Evolutionary conservation across 2,329 filamentous ascomycete genomes (phyloP), one percentile per base, ranked within the genome.

Genomic region (Cercospora citrullina): DNA sequence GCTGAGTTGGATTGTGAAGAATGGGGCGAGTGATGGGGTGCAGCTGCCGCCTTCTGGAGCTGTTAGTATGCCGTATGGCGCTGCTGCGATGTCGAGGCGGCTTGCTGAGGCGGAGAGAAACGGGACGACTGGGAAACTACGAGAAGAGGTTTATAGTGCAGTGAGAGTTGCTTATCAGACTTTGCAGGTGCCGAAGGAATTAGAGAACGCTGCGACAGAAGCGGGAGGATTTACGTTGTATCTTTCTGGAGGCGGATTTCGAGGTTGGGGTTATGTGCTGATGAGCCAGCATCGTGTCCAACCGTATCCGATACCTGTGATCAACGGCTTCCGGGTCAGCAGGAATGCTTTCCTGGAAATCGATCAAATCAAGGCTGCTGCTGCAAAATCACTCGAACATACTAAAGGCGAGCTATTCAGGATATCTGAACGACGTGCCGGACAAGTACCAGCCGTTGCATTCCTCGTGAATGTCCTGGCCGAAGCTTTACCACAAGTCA

Each of bases 201-300:
- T 89, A 5, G 70, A 83, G 1, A 76, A 83, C 12, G 73, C 79
- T 21, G 81, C 83, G 14, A 77, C 81, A 30, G 74, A 78, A 7
- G 73, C 82, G 1, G 82, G 82, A 1, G 86, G 86, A 4, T 83
- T 93, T 66, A 87, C 90, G 36, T 83, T 97, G 8, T 97, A 94
- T 77, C 88, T 97, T 66, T 96, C 91, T 70, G 94, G 94, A 53
- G 94, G 94, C 26, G 94, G 94, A 0, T 96, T 97, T 77, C 85
- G 94, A 39, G 94, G 94, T 16, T 97, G 96, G 84, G 94, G 93
- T 6, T 96, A 92, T 79, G 89, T 96, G 75, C 84, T 97, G 63
- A 94, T 96, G 90, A 89, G 91, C 76, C 86, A 87, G 72, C 91
- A 94, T 74, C 80, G 83, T 5, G 86, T 92, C 53, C 83, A 86